Evolutionary conservation across 495 filamentous ascomycete genomes (phyloP).

Genomic region (Pyronema domesticum): DNA sequence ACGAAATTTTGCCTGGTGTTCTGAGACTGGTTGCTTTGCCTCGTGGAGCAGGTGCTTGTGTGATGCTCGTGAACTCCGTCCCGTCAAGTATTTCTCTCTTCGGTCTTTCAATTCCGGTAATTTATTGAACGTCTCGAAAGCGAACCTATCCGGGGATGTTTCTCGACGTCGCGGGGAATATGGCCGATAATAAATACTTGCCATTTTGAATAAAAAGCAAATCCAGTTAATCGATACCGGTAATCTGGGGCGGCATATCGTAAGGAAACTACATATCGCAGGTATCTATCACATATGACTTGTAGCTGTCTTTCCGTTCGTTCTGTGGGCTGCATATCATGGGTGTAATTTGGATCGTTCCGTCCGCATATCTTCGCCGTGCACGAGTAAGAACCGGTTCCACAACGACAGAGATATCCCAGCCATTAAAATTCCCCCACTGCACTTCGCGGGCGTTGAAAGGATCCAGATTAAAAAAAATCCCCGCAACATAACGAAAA

Average conservation of each 20-base stretch:
- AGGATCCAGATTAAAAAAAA: no score
- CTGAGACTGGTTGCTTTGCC: background rate
- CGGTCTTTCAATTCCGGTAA: background rate
- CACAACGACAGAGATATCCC: no score
- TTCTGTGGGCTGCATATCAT: no score
- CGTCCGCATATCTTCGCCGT: no score
- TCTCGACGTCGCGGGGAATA: background rate
- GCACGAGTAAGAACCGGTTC: no score
- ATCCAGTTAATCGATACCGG: background rate
- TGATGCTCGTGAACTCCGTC: background rate
- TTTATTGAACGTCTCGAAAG: background rate
- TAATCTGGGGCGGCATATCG: background rate
- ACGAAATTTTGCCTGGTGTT: background rate
- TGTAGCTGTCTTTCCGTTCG: no score
- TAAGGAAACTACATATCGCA: background rate
- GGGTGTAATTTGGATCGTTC: no score
- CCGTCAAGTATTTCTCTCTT: background rate
- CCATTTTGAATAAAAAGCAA: background rate
- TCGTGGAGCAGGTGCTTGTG: background rate
- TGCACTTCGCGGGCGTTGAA: no score
- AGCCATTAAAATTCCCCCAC: no score
- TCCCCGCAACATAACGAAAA: no score
- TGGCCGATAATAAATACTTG: background rate
- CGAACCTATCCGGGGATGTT: background rate
- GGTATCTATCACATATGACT: background rate